Conservation (phyloP, 139 green algal genomes). For the Chlorella sp. region DNA sequence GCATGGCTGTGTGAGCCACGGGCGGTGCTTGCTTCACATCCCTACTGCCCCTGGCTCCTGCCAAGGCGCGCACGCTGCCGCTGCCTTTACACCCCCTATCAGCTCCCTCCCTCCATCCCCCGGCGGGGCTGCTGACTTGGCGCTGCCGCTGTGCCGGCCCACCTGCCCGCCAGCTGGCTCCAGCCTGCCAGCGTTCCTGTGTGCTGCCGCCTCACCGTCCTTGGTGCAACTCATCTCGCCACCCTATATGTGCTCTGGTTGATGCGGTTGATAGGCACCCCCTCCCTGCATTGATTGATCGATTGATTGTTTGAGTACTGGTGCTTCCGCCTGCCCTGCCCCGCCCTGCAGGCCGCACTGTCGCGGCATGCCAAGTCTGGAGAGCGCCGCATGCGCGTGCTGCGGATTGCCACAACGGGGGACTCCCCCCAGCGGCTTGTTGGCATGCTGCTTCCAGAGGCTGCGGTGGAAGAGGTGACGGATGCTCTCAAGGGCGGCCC, state of each 20-base stretch:
- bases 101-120: no score
- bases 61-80: neutral
- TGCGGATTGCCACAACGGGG: slow-evolving; percentile 64
- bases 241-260: neutral
- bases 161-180: no score
- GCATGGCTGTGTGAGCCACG: neutral
- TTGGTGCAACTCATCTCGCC: no score
- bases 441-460: slow-evolving; percentile 56
- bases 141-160: neutral
- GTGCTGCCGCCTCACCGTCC: no score
- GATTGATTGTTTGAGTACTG: no score
- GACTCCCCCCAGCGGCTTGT: slow-evolving; percentile 54
- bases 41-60: neutral
- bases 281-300: no score
- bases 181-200: no score
- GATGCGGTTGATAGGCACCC: no score
- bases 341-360: slow-evolving; percentile 43
- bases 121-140: no score
- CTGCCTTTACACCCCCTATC: no score
- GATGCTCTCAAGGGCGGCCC: slow-evolving; percentile 8
- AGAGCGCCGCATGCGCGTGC: slow-evolving; percentile 60
- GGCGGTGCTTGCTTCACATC: neutral
- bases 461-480: slow-evolving; percentile 40
- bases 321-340: neutral
- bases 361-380: slow-evolving; percentile 22